Percentiles rank a stretch among this genome's conserved stretches.
phyloP scores from a whole-genome alignment of 1,284 basidiomycete genomes.

The Meira miltonrushii region DNA sequence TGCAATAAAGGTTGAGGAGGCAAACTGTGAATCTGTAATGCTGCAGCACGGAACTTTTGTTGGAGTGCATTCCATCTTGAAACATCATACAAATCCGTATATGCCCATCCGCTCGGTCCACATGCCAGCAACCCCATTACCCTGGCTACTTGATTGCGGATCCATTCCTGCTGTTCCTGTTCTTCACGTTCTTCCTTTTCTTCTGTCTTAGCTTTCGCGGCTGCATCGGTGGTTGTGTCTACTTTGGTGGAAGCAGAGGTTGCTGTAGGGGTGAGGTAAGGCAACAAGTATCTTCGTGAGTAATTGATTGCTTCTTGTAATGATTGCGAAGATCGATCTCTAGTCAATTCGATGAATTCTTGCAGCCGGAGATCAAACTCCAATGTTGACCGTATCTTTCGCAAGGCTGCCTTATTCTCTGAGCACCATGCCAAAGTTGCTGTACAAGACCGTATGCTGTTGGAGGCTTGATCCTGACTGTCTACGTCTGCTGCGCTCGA shows the following conservation, averaged over 20 bases:
- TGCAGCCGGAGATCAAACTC: slow-evolving; percentile 94
- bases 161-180: slow-evolving; percentile 63
- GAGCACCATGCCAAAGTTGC: slow-evolving; percentile 91
- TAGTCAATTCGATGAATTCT: slow-evolving; percentile 82
- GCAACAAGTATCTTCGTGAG: slow-evolving; percentile 70
- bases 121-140: slow-evolving; percentile 45
- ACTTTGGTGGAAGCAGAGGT: not conserved
- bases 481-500: not conserved
- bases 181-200: slow-evolving; percentile 57
- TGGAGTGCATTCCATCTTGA: slow-evolving; percentile 26
- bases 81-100: slow-evolving; percentile 36
- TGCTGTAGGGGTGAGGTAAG: slow-evolving; percentile 61
- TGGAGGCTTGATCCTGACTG: not conserved
- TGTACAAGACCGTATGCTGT: slow-evolving; percentile 64
- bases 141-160: slow-evolving; percentile 7
- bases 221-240: not conserved
- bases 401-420: slow-evolving; percentile 85
- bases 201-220: slow-evolving; percentile 3
- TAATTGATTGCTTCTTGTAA: slow-evolving; percentile 76
- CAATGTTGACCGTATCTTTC: slow-evolving; percentile 80
- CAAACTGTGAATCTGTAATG: slow-evolving; percentile 35
- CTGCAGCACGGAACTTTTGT: slow-evolving; percentile 27
- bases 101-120: slow-evolving; percentile 19
- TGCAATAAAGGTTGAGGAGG: slow-evolving; percentile 38
- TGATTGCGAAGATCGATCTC: slow-evolving; percentile 17